These are phyloP conservation scores for Fraxinus cuspidata DNA, from an alignment of 257 asterid species.

Conservation along the genomic window DNA sequence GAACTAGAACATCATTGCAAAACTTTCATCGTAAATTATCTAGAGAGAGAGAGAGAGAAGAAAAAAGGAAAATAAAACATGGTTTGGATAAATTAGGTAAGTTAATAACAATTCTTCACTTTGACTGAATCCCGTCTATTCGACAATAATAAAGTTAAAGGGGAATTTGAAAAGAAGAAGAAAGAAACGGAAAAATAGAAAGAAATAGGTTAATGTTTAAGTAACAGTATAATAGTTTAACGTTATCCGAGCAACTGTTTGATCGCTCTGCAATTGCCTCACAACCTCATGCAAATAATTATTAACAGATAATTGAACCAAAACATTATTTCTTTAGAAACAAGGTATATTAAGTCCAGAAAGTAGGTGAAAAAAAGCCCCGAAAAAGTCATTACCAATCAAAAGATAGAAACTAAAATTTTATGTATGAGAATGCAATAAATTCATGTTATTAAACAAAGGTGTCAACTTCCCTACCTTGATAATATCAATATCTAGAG, in stretches of 20 bases:
- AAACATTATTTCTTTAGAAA: not conserved
- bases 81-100: not conserved
- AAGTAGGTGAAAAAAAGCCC: not conserved
- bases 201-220: not conserved
- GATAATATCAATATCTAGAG: not conserved
- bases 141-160: not conserved
- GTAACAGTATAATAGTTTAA: not conserved
- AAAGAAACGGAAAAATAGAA: not conserved
- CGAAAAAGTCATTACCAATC: slow-evolving; percentile 14
- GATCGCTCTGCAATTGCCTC: slow-evolving; percentile 2
- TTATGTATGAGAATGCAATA: not conserved
- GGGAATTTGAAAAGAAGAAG: not conserved
- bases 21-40: not conserved
- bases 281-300: slow-evolving; percentile 1
- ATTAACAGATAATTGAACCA: slow-evolving; percentile 13
- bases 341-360: slow-evolving; percentile 1
- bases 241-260: not conserved
- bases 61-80: not conserved
- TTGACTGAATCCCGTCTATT: not conserved
- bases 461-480: slow-evolving; percentile 15
- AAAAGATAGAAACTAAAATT: not conserved
- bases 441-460: slow-evolving; percentile 18
- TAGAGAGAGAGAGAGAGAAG: not conserved
- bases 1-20: not conserved
- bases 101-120: not conserved